Base-by-base conservation (phyloP, 306 rosid genomes). In the Sechiopsis laciniata region DNA sequence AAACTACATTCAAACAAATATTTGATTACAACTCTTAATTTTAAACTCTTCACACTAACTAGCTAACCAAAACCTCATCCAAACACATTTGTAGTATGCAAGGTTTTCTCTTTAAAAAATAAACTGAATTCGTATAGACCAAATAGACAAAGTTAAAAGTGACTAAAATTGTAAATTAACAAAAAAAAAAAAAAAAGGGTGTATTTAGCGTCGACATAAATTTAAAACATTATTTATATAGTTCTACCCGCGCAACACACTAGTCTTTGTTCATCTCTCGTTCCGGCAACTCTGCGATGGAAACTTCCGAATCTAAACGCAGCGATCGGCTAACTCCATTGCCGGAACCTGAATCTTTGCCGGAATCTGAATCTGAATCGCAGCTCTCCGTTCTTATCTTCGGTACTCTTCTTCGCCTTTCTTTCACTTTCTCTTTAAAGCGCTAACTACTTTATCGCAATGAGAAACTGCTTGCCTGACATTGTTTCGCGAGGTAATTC, bases 341-440 rank as follows among this genome's bases (percentile, higher is more conserved):
- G 57, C 65, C 76, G 66, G 89, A 87, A 63, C 3, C 85, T 26
- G 92, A 52, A 17, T 57, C n/a, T n/a, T n/a, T n/a, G n/a, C n/a
- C n/a, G n/a, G n/a, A n/a, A n/a, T 26, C 78, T 60, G 89, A 87
- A 67, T 6, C 86, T 35, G 91, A 91, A 68, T 82, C 80, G 37
- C 86, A 76, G 71, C 84, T 86, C 64, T 81, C 88, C 2, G 83
- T 87, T 48, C 83, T 86, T 80, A 61, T 87, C 71, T 81, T 78
- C 83, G 91, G 96, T 91, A 61, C 78, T 80, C 75, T 67, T 87
- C 77, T 81, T 82, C 82, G 88, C 75, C 76, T 40, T 46, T 74
- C 10, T 63, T 29, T 8, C 63, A 40, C 6, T 53, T 42, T 73
- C 54, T 68, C 66, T 55, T 24, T 57, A 50, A 24, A 12, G 20